These are phyloP conservation scores for Fusarium ambrosium DNA, from an alignment of 2,329 filamentous ascomycete species.

Conservation along the genomic window DNA sequence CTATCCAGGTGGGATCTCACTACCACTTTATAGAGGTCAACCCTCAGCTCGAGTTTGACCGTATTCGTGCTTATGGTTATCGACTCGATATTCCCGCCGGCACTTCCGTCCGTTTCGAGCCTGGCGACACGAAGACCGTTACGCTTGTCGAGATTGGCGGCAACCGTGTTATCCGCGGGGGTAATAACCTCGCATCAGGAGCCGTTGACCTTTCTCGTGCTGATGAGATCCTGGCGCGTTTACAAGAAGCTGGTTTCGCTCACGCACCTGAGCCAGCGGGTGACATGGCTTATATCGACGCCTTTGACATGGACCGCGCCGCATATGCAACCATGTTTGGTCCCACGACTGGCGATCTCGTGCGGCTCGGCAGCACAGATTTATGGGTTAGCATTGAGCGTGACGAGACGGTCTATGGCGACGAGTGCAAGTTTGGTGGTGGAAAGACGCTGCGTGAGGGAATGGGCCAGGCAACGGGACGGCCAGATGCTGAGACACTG, in stretches of 20 bases:
- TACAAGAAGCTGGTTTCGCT: constrained; percentile 82
- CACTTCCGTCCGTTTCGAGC: constrained; percentile 93
- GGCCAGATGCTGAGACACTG: constrained; percentile 77
- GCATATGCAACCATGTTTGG: constrained; percentile 93
- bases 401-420: constrained; percentile 86
- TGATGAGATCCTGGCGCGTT: constrained; percentile 74
- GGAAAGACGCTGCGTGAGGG: constrained; percentile 95
- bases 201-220: constrained; percentile 73
- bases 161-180: constrained; percentile 82
- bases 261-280: constrained; percentile 77
- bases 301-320: constrained; percentile 79
- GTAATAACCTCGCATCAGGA: constrained; percentile 84
- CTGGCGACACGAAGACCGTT: constrained; percentile 91
- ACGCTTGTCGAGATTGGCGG: constrained; percentile 91
- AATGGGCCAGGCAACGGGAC: constrained; percentile 92
- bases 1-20: constrained; percentile 93
- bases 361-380: constrained; percentile 85
- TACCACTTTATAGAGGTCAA: constrained; percentile 98
- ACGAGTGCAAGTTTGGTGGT: constrained; percentile 95
- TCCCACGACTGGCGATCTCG: constrained; percentile 88
- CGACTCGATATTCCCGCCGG: constrained; percentile 91
- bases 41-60: constrained; percentile 89
- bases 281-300: constrained; percentile 67
- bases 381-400: constrained; percentile 92
- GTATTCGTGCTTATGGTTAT: constrained; percentile 83